phyloP scores from a whole-genome alignment of 257 asterid species.

The Rauvolfia tetraphylla region DNA sequence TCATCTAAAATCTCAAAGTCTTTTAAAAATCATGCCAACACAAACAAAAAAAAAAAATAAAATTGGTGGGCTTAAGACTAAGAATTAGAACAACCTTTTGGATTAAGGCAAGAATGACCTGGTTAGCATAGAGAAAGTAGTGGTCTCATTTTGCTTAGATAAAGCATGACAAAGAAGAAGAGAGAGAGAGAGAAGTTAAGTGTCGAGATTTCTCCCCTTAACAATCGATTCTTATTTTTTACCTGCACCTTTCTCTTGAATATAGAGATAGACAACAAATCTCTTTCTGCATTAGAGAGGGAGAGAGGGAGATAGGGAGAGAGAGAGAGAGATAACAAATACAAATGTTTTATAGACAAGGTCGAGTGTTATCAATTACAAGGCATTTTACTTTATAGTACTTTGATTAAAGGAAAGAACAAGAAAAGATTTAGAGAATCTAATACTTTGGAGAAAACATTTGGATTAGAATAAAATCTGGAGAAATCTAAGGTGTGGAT shows the following conservation, averaged over 20 bases:
- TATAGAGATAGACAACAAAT: no score
- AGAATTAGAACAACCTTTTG: no score
- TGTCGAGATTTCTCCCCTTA: constrained; percentile 14
- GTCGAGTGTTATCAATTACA: neutral
- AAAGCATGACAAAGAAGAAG: constrained; percentile 13
- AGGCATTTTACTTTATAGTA: constrained; percentile 5
- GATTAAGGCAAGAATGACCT: neutral
- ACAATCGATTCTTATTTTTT: neutral
- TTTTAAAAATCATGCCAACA: no score
- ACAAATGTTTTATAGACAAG: neutral
- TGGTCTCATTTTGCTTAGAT: constrained; percentile 2
- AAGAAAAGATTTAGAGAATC: constrained; percentile 12
- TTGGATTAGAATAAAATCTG: constrained; percentile 4
- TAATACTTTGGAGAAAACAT: neutral
- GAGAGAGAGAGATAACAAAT: no score
- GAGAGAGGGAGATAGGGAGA: no score
- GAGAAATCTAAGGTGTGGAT: neutral
- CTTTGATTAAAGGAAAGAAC: neutral
- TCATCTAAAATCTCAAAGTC: no score
- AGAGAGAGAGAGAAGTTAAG: constrained; percentile 5
- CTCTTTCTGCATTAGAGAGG: no score
- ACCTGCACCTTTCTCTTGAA: no score
- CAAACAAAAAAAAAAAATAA: no score
- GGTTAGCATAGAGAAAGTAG: constrained; percentile 3
- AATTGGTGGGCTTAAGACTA: no score